Conservation (phyloP, 805 yeast species). For the Saturnispora zaruensis region DNA sequence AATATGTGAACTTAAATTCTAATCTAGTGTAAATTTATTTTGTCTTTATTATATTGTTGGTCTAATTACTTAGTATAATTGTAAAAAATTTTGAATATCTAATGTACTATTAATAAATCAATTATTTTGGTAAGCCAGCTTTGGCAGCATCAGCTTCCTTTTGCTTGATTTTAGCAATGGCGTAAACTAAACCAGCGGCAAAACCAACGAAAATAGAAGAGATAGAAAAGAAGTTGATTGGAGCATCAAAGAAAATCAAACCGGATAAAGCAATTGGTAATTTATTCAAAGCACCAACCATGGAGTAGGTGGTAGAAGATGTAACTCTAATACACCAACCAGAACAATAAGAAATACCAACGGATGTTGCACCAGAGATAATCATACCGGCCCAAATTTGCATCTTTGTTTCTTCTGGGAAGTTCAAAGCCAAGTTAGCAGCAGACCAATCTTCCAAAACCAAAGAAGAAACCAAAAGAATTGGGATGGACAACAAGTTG, state of each 20-base stretch:
- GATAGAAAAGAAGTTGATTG: slow-evolving; percentile 83
- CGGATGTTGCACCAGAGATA: slow-evolving; percentile 87
- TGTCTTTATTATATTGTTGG: no score
- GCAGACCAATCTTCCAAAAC: slow-evolving; percentile 89
- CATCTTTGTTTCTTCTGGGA: slow-evolving; percentile 63
- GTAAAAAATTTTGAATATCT: not conserved
- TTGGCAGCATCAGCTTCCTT: slow-evolving; percentile 32
- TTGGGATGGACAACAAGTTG: slow-evolving; percentile 88
- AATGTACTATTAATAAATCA: not conserved
- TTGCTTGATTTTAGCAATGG: slow-evolving; percentile 92
- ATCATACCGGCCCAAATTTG: slow-evolving; percentile 76
- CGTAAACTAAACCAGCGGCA: slow-evolving; percentile 90
- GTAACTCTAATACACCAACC: slow-evolving; percentile 99
- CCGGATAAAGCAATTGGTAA: slow-evolving; percentile 96
- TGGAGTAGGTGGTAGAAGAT: slow-evolving; percentile 94
- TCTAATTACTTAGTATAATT: no score
- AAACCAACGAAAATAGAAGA: slow-evolving; percentile 90
- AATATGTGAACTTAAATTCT: not conserved
- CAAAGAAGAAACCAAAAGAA: slow-evolving; percentile 66
- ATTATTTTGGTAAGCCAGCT: slow-evolving; percentile 28
- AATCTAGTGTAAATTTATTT: not conserved
- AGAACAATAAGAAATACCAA: slow-evolving; percentile 96
- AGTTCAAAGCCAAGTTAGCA: slow-evolving; percentile 63
- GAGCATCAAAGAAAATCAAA: slow-evolving; percentile 87
- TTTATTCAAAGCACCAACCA: slow-evolving; percentile 99